Evolutionary conservation across 306 rosid genomes (phyloP).

Genomic region (Urtica urens): DNA sequence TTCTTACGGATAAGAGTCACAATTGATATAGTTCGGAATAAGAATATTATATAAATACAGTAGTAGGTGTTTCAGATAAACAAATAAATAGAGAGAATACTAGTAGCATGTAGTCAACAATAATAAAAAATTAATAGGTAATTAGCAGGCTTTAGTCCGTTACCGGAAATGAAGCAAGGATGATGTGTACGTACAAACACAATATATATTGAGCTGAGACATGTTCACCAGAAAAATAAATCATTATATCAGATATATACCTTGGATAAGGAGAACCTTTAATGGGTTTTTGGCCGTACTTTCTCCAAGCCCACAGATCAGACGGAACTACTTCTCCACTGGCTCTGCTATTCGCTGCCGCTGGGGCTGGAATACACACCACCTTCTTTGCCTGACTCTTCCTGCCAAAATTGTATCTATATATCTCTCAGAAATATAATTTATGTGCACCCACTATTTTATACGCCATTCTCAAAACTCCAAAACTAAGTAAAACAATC

Average conservation of each 20-base stretch:
- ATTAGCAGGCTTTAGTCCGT: too few relatives aligned
- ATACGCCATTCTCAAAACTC: background rate
- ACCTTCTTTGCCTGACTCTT: slow-evolving; percentile 84
- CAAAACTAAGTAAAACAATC: background rate
- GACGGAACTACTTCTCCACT: slow-evolving; percentile 94
- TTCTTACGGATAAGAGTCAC: too few relatives aligned
- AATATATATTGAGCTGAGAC: too few relatives aligned
- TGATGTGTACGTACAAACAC: background rate
- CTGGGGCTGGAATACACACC: slow-evolving; percentile 90
- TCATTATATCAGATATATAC: slow-evolving; percentile 14
- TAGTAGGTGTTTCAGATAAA: too few relatives aligned
- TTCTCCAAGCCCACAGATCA: slow-evolving; percentile 99
- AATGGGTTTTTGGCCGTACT: slow-evolving; percentile 96
- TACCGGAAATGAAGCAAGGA: slow-evolving; percentile 2
- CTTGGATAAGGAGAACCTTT: slow-evolving; percentile 98
- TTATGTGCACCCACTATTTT: background rate
- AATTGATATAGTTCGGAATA: too few relatives aligned
- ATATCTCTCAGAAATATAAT: background rate
- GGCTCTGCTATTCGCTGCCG: slow-evolving; percentile 73
- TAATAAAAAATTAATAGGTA: too few relatives aligned
- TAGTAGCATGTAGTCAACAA: too few relatives aligned
- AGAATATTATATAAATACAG: too few relatives aligned
- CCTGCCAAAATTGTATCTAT: slow-evolving; percentile 19
- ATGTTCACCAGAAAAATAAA: background rate
- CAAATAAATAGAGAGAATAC: too few relatives aligned